Evolutionary conservation across 768 basidiomycete species (phyloP), one percentile per base, ranked within the genome.

Genomic region (Serendipita sp.): DNA sequence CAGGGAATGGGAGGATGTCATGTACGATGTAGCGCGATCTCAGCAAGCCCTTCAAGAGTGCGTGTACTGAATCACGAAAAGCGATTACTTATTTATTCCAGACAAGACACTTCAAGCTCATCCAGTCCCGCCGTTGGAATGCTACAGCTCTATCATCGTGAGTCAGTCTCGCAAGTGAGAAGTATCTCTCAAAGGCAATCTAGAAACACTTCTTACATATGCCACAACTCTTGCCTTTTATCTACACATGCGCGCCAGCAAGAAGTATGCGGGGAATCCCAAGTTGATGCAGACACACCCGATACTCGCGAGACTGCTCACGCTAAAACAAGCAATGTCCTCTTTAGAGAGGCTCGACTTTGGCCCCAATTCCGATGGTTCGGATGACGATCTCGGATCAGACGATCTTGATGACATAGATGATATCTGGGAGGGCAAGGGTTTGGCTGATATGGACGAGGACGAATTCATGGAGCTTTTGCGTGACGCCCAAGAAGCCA

Each of bases 151-250:
- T 86, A 95, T 75, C 90, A 95, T 72, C 94, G 94, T 92, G 71
- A 74, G 91, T 79, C 38, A 46, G 15, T 51, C 66, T 51, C 51
- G 65, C 44, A 65, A 65, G n/a, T 63, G 44, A 3, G 38, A 52
- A 63, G n/a, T 2, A 36, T 18, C 64, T 45, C 30, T 47, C 44
- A 44, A 41, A 44, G 18, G 66, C 28, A 16, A 63, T 67, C 34
- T 73, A 97, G 94, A 98, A 78, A 82, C 92, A 0, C 78, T 95
- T 1, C 76, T 96, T 44, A 91, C 93, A 7, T 98, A 98, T 71
- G 80, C 89, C 18, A 89, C 92, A 0, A 86, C 85, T 1, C 84
- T 98, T 51, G 89, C 93, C 0, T 97, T 93, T 76, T 97, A 95
- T 75, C 77, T 98, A 45, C 84, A 93, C 73, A 79, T 98, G n/a